phyloP scores from a whole-genome alignment of 805 yeast genomes.

The Lipomyces lipofer region DNA sequence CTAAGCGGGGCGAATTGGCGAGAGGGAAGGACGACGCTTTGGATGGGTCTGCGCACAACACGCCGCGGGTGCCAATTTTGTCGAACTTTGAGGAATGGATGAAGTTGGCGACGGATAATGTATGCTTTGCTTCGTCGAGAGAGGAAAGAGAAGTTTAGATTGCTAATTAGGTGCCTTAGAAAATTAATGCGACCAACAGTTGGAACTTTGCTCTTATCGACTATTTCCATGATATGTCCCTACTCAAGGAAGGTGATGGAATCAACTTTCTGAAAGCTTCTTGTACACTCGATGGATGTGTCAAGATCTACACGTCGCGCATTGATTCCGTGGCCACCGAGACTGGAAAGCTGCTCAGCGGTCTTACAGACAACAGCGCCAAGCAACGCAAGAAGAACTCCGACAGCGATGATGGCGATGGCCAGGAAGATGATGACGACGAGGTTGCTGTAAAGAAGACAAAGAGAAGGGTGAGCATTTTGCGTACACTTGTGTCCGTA shows the following conservation, averaged over 20 bases:
- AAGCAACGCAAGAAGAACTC: constrained; percentile 29
- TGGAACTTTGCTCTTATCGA: constrained; percentile 92
- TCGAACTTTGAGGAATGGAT: constrained; percentile 75
- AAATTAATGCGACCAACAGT: constrained; percentile 78
- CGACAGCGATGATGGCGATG: constrained; percentile 26
- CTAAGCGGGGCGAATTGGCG: not conserved
- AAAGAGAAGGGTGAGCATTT: constrained; percentile 26
- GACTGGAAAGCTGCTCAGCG: constrained; percentile 79
- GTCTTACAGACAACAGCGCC: constrained; percentile 51
- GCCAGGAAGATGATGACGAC: constrained; percentile 32
- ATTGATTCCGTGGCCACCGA: constrained; percentile 91
- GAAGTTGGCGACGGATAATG: constrained; percentile 74
- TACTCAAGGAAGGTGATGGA: constrained; percentile 70
- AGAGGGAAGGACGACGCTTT: not conserved
- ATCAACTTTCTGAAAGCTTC: constrained; percentile 90
- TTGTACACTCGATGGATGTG: constrained; percentile 91
- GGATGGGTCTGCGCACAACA: not conserved
- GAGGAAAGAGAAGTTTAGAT: no score
- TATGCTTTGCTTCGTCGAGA: no score
- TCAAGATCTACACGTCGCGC: constrained; percentile 85
- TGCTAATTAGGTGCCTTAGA: no score
- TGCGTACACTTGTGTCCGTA: no score
- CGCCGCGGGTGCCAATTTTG: constrained; percentile 32
- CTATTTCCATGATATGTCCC: constrained; percentile 80
- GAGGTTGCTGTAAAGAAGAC: constrained; percentile 27